Evolutionary conservation across 1,139 yeast species (phyloP), one percentile per base, ranked within the genome.

Genomic region (Candida dubliniensis): DNA sequence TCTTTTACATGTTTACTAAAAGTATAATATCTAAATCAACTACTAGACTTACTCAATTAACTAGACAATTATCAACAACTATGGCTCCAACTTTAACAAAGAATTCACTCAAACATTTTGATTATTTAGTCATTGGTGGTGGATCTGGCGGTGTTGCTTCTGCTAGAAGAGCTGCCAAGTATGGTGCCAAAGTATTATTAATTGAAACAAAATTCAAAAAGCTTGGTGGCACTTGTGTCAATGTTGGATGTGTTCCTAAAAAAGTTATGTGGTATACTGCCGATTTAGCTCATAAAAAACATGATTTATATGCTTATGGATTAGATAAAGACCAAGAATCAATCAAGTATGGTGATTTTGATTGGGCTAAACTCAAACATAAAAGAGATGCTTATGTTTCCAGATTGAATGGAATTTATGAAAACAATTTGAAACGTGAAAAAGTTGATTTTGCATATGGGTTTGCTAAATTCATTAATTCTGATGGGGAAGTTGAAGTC

Each of bases 101-200:
- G 24, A 57, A 57, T 29, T 47, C 61, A 10, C 44, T 57, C 25
- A 76, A 76, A 41, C 93, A 88, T 61, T 93, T 83, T 73, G 90
- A 91, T 58, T 93, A 88, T 63, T 74, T 93, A 45, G 99, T 93
- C 48, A 93, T 93, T 56, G 99, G 99, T 40, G 99, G 99, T 49
- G 99, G 99, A n/a, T 89, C 97, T 34, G 99, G 98, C 42, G 99
- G 99, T 54, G 97, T 93, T 39, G 97, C 99, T 14, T 85, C 96
- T 23, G 96, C 97, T 15, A 83, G 99, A 64, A 82, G 98, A 58
- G 99, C 99, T 10, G 96, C 98, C 41, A 80, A 84, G 39, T 82
- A 90, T 57, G 99, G 99, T 25, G 96, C 95, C 29, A 88, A 89
- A 55, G 86, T 95, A 1, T 74, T 91, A 50, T 62, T 93, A 34